Percentiles rank a stretch among this genome's conserved stretches.
Conservation (phyloP, 805 yeast genomes). For the Candida xyloterini region DNA sequence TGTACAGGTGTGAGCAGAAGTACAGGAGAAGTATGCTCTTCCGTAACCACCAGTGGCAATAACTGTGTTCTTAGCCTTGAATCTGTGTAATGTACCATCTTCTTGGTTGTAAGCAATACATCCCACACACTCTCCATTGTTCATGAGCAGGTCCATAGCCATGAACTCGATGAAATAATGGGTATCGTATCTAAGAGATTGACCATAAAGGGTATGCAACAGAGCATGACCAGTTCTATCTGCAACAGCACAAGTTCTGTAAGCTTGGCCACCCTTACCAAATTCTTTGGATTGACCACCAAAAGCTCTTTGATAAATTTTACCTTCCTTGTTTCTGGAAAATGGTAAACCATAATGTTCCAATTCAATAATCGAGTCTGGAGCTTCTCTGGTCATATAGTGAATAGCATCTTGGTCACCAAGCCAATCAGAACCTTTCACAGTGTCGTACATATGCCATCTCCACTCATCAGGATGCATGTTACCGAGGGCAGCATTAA, state of each 20-base stretch:
- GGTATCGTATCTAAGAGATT: slow-evolving; percentile 93
- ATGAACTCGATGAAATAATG: slow-evolving; percentile 97
- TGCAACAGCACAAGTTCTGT: slow-evolving; percentile 99
- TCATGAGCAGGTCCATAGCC: slow-evolving; percentile 90
- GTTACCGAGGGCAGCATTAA: slow-evolving; percentile 97
- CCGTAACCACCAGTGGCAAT: slow-evolving; percentile 99
- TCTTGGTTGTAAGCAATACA: slow-evolving; percentile 97
- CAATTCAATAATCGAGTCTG: slow-evolving; percentile 89
- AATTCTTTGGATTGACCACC: slow-evolving; percentile 96
- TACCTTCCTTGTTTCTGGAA: slow-evolving; percentile 94
- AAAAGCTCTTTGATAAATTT: slow-evolving; percentile 97
- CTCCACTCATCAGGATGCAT: slow-evolving; percentile 99
- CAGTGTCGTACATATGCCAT: slow-evolving; percentile 99
- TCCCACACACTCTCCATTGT: slow-evolving; percentile 95
- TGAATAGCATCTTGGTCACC: slow-evolving; percentile 99
- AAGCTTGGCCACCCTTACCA: slow-evolving; percentile 99
- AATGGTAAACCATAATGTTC: slow-evolving; percentile 99
- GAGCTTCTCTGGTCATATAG: slow-evolving; percentile 98
- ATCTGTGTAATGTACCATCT: slow-evolving; percentile 97
- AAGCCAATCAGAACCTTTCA: slow-evolving; percentile 98
- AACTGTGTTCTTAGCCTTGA: slow-evolving; percentile 93
- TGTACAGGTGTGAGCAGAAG: slow-evolving; percentile 99
- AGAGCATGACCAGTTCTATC: slow-evolving; percentile 99
- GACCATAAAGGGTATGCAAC: slow-evolving; percentile 94
- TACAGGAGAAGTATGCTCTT: slow-evolving; percentile 96